Percentiles rank a stretch among this genome's conserved stretches.
These are phyloP conservation scores for Candida khao-thaluensis DNA, from an alignment of 805 yeast species.

Conservation along the genomic window DNA sequence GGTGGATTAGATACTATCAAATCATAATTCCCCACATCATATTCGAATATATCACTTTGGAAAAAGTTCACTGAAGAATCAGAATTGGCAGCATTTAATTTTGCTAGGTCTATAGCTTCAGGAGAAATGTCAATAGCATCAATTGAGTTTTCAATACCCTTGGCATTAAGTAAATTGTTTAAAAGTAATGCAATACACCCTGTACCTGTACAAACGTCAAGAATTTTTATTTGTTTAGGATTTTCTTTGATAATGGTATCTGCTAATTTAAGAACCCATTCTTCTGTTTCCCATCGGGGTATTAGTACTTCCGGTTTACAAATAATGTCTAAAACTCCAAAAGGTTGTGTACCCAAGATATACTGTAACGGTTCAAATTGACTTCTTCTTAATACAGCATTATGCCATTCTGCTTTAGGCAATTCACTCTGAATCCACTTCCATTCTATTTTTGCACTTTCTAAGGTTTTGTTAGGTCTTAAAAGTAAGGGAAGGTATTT, in stretches of 20 bases:
- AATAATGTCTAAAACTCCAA: constrained; percentile 61
- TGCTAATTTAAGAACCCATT: constrained; percentile 61
- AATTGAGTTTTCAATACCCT: constrained; percentile 18
- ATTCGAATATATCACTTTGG: constrained; percentile 9
- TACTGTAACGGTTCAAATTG: constrained; percentile 75
- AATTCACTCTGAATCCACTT: constrained; percentile 64
- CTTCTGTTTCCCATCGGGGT: constrained; percentile 96
- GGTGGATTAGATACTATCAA: constrained; percentile 89
- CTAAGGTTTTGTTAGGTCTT: constrained; percentile 27
- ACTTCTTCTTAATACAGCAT: constrained; percentile 56
- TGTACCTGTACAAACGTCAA: constrained; percentile 84
- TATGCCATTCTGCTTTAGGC: constrained; percentile 43
- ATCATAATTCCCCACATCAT: constrained; percentile 31
- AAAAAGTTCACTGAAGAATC: constrained; percentile 8
- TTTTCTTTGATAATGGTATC: constrained; percentile 3
- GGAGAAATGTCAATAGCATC: constrained; percentile 58
- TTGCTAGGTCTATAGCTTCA: constrained; percentile 52
- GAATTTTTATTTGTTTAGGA: constrained; percentile 21
- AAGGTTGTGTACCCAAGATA: constrained; percentile 82
- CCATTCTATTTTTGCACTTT: constrained; percentile 54
- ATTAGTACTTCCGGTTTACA: constrained; percentile 72
- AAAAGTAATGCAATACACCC: constrained; percentile 78
- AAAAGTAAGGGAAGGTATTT: constrained; percentile 34
- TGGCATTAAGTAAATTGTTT: constrained; percentile 19
- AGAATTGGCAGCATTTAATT: constrained; percentile 35